A percentile compares a stretch with the other conserved stretches of the same genome.
These are phyloP conservation scores for Heliocybe sulcata DNA, from an alignment of 1,284 basidiomycete species.

Conservation along the genomic window DNA sequence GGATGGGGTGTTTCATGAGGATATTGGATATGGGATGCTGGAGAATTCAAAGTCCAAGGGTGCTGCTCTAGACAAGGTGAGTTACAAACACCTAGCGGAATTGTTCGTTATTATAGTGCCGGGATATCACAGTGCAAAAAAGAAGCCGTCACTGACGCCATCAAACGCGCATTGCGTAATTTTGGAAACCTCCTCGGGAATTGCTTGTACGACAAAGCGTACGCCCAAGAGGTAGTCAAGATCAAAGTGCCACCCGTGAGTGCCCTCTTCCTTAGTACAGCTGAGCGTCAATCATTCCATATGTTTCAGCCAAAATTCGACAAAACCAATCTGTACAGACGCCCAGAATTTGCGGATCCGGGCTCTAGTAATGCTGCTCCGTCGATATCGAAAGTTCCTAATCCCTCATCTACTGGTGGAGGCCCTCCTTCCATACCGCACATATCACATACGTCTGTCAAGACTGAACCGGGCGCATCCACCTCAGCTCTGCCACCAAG, in stretches of 20 bases:
- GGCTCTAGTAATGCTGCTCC: slow-evolving; percentile 18
- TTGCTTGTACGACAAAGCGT: slow-evolving; percentile 92
- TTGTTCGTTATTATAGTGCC: background rate
- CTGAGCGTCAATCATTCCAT: background rate
- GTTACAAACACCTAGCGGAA: slow-evolving; percentile 13
- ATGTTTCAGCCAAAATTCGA: slow-evolving; percentile 64
- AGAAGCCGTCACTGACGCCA: slow-evolving; percentile 91
- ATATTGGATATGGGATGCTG: slow-evolving; percentile 83
- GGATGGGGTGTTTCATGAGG: slow-evolving; percentile 90
- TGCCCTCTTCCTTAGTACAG: slow-evolving; percentile 12
- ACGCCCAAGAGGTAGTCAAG: slow-evolving; percentile 79
- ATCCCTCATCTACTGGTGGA: background rate
- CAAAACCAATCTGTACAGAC: slow-evolving; percentile 62
- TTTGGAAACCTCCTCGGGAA: slow-evolving; percentile 96
- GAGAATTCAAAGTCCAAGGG: slow-evolving; percentile 87
- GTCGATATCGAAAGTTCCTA: slow-evolving; percentile 3
- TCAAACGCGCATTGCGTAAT: slow-evolving; percentile 86
- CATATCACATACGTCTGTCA: background rate
- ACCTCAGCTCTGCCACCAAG: background rate
- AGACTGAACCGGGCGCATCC: slow-evolving; percentile 4
- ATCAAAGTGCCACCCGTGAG: slow-evolving; percentile 77
- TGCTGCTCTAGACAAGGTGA: slow-evolving; percentile 86
- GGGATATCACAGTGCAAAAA: slow-evolving; percentile 95
- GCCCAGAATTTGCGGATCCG: slow-evolving; percentile 63
- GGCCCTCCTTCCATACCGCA: slow-evolving; percentile 2